phyloP scores from a whole-genome alignment of 2,329 filamentous ascomycete species.

The Trichoderma brevicompactum region DNA sequence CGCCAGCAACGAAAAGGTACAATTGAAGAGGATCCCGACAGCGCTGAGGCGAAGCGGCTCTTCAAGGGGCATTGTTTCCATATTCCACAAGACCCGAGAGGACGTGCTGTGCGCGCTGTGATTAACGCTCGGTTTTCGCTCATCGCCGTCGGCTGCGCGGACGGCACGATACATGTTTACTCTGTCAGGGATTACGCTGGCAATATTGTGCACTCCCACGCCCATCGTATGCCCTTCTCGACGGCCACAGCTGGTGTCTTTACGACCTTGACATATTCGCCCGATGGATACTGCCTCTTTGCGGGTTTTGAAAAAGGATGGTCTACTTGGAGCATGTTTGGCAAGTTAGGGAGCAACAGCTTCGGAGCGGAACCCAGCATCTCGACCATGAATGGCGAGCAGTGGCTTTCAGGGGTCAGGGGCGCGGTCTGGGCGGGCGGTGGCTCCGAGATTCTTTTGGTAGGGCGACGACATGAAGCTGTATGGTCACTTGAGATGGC shows the following conservation, averaged over 20 bases:
- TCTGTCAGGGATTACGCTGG: constrained; percentile 90
- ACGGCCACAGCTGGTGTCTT: constrained; percentile 69
- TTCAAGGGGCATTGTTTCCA: constrained; percentile 96
- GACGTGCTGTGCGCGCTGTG: constrained; percentile 72
- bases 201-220: constrained; percentile 87
- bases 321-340: constrained; percentile 97
- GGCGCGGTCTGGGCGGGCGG: constrained; percentile 86
- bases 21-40: constrained; percentile 47
- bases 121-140: constrained; percentile 96
- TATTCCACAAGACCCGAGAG: constrained; percentile 61
- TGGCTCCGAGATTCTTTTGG: constrained; percentile 82
- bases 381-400: constrained; percentile 71
- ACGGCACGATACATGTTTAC: constrained; percentile 85
- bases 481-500: constrained; percentile 92
- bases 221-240: constrained; percentile 71
- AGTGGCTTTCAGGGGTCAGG: constrained; percentile 79
- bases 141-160: constrained; percentile 80
- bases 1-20: constrained; percentile 54
- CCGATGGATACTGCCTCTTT: constrained; percentile 95
- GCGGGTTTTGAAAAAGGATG: constrained; percentile 91
- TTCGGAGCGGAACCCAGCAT: constrained; percentile 72
- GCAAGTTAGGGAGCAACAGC: constrained; percentile 83
- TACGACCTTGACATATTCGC: constrained; percentile 81
- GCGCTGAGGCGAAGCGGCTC: constrained; percentile 64
- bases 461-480: constrained; percentile 71